These are phyloP conservation scores for Aurantiochytrium sp. DNA, from an alignment of 108 stramenopile genomes.

Conservation along the genomic window DNA sequence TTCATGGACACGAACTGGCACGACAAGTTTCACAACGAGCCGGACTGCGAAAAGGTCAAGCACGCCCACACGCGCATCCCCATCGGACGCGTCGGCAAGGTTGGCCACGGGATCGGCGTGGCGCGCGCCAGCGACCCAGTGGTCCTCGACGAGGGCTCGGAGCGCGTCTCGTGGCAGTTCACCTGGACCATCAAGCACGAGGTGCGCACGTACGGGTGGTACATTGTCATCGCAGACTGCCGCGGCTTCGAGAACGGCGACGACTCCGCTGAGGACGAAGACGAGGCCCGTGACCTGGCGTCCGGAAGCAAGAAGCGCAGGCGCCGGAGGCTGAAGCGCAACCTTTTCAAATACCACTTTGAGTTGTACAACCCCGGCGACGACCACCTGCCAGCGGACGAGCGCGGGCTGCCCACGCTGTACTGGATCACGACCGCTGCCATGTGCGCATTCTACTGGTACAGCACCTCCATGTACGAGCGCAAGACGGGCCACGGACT, in stretches of 20 bases:
- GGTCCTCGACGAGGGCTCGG: neutral
- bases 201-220: conserved; percentile 26
- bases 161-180: neutral
- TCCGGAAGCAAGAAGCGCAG: neutral
- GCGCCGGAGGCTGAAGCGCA: neutral
- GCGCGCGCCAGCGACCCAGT: neutral
- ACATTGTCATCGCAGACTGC: conserved; percentile 22
- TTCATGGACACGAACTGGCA: conserved; percentile 29
- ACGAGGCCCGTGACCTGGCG: neutral
- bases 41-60: conserved; percentile 18
- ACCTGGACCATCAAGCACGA: neutral
- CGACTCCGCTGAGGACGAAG: neutral
- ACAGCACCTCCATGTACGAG: neutral
- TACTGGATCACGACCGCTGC: neutral
- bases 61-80: conserved; percentile 11
- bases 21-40: neutral
- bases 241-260: neutral
- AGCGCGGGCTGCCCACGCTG: neutral
- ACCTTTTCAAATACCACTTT: neutral
- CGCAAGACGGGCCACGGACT: neutral
- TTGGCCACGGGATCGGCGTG: conserved; percentile 16
- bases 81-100: conserved; percentile 1
- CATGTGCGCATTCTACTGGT: neutral
- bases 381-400: conserved; percentile 27
- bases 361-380: neutral